Base-by-base conservation (phyloP, 768 basidiomycete genomes). In the Phallus indusiatus region DNA sequence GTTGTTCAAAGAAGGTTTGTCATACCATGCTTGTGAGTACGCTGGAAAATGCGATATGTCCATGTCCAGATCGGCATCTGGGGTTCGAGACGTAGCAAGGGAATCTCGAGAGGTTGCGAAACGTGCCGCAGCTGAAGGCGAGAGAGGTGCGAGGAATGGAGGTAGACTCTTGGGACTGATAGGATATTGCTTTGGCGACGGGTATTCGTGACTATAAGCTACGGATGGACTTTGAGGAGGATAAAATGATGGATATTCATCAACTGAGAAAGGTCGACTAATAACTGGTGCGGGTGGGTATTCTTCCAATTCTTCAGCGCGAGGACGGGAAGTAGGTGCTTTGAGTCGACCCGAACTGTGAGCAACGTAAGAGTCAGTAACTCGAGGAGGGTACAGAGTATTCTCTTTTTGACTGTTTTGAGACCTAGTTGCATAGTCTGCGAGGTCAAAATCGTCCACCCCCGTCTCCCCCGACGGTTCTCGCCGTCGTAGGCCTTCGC, bases 371-470 rank as follows among this genome's bases (percentile, higher is more conserved):
- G 28, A 28, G 28, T 28, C 17, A 37, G 53, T 28, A 33, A n/a
- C 18, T 18, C 10, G 17, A 8, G 54, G 54, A 10, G 54, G 33
- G 24, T 55, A 55, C 5, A 22, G 21, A 8, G 52, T 28, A 28
- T 28, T 28, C 28, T 28, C 28, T 28, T 7, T 28, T 24, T 56
- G 48, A 20, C 28, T 49, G 22, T 46, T 57, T 47, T 53, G 47
- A n/a, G 61, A 61, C 47, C 61, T 81, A 61, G 68, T 71, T 7
- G 84, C 75, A 69, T 86, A 88, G 68, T 86, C 86, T 34, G 85
- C 85, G 21, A 88, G 75, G 70, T 88, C 86, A 56, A 86, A 76
- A 2, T 85, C 84, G 66, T 87, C 85, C 1, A 86, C 77, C 2
- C 42, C 42, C 56, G 84, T 85, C 24, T 76, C 77, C 60, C 86